Evolutionary conservation across 371 early-diverging fungal genomes (phyloP), one percentile per base, ranked within the genome.

Genomic region (Dichotomocladium elegans): DNA sequence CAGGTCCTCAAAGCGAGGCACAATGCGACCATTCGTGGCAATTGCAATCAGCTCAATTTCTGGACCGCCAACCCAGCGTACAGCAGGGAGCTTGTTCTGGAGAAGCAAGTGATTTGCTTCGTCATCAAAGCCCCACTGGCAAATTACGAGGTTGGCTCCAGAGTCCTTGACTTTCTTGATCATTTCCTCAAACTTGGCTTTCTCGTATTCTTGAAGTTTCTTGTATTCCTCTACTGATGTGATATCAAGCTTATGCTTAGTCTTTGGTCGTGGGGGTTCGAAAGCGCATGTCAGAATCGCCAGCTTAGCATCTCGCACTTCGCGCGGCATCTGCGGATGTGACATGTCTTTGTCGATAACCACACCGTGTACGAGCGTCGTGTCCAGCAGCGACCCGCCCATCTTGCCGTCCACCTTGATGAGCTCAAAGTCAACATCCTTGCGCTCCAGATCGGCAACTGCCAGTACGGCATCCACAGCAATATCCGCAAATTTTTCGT

Each of bases 121-220:
- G 68, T 99, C 99, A 76, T 99, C 99, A 69, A 99, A 99, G 56
- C 99, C 99, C 99, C 99, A 99, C 76, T 99, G 99, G 81, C 99
- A 99, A 46, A 99, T 92, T 30, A 99, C 99, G 26, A 99, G 65
- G 77, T 97, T 98, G 46, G 99, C 99, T 31, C 98, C 98, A 49
- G 92, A 83, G 44, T 94, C 90, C 85, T 99, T 99, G 64, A 99
- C 93, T 65, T 86, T 86, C 51, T 88, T 79, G 54, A 99, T 96
- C 99, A 99, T 99, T 45, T 88, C 87, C 68, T 88, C 85, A 69
- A 99, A 99, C 68, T 93, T 94, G 51, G 93, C 87, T 61, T 82
- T 86, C 79, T 99, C 99, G 69, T 99, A 99, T 31, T 76, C 80
- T 66, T 94, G 94, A 55, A 99, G 80, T 67, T 93, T 91, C 71